Percentiles rank a stretch among this genome's conserved stretches.
Evolutionary conservation across 139 green algal species (phyloP).

Genomic region (Tetradesmus obliquus): DNA sequence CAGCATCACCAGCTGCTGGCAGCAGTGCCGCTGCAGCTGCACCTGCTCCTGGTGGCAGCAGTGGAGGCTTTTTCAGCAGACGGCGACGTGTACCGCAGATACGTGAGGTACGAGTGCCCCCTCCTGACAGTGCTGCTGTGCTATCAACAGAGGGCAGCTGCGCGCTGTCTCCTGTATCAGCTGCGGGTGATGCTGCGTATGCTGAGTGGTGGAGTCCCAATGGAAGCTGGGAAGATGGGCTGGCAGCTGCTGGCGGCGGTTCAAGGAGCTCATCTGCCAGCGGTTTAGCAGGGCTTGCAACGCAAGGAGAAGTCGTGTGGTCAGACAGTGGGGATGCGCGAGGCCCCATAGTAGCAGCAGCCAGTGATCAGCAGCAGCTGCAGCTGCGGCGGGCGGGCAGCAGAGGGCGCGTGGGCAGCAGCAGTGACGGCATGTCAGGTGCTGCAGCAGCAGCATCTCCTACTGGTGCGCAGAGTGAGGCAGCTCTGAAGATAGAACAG

Average conservation of each 20-base stretch:
- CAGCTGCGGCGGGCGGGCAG: not conserved
- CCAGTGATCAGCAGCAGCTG: not conserved
- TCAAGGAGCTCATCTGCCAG: not conserved
- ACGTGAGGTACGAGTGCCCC: slow-evolving; percentile 11
- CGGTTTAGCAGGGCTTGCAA: not conserved
- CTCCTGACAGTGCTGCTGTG: slow-evolving; percentile 15
- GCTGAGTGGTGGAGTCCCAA: slow-evolving; percentile 42
- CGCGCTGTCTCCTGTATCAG: slow-evolving; percentile 20
- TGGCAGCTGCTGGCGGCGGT: slow-evolving; percentile 5
- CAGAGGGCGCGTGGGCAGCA: not conserved
- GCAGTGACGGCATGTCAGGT: not conserved
- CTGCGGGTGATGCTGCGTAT: slow-evolving; percentile 21
- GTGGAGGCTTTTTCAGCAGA: not conserved
- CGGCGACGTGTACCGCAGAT: slow-evolving; percentile 13
- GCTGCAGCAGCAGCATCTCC: not conserved
- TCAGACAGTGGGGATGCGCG: not conserved
- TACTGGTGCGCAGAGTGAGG: not conserved
- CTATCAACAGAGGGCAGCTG: not conserved
- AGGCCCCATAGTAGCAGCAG: not conserved
- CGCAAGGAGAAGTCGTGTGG: not conserved
- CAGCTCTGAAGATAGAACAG: slow-evolving; percentile 12
- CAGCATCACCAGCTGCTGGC: slow-evolving; percentile 5
- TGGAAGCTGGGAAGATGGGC: not conserved
- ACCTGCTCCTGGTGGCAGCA: not conserved
- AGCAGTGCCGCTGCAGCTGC: not conserved